phyloP scores from a whole-genome alignment of 108 stramenopile genomes.

The Skeletonema menzelii region DNA sequence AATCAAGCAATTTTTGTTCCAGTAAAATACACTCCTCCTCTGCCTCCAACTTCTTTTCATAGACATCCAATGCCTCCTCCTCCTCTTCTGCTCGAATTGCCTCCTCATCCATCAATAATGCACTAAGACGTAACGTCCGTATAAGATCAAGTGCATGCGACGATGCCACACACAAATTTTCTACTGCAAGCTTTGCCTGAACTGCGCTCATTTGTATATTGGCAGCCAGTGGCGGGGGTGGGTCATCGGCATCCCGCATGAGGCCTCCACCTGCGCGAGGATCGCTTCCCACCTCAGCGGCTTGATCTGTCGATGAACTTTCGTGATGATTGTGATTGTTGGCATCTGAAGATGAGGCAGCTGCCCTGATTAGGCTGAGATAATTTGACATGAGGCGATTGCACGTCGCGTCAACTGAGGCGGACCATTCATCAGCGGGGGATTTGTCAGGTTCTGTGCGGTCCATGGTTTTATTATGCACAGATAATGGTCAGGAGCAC shows the following conservation, averaged over 20 bases:
- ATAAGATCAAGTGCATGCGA: constrained; percentile 77
- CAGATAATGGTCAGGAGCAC: too few relatives aligned
- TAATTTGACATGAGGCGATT: constrained; percentile 87
- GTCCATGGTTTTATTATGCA: constrained; percentile 47
- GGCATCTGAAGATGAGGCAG: constrained; percentile 45
- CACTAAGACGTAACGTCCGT: constrained; percentile 72
- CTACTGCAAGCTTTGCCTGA: constrained; percentile 72
- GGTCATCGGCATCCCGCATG: constrained; percentile 74
- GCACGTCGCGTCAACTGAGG: constrained; percentile 78
- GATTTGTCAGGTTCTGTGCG: constrained; percentile 68
- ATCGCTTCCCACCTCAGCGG: constrained; percentile 27
- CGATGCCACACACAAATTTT: constrained; percentile 81
- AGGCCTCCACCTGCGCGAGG: constrained; percentile 65
- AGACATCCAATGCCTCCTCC: constrained; percentile 59
- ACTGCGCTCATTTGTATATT: constrained; percentile 50
- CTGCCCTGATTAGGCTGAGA: constrained; percentile 71
- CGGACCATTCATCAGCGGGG: constrained; percentile 77
- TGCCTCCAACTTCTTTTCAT: constrained; percentile 45
- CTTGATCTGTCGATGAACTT: constrained; percentile 2
- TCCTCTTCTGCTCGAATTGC: constrained; percentile 75
- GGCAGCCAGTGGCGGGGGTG: constrained; percentile 81
- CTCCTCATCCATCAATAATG: constrained; percentile 84
- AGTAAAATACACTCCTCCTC: constrained; percentile 54
- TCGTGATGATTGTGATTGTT: constrained; percentile 38
- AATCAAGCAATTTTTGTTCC: constrained; percentile 66